phyloP scores from a whole-genome alignment of 73 alveolate genomes.

The Diophrys appendiculata region DNA sequence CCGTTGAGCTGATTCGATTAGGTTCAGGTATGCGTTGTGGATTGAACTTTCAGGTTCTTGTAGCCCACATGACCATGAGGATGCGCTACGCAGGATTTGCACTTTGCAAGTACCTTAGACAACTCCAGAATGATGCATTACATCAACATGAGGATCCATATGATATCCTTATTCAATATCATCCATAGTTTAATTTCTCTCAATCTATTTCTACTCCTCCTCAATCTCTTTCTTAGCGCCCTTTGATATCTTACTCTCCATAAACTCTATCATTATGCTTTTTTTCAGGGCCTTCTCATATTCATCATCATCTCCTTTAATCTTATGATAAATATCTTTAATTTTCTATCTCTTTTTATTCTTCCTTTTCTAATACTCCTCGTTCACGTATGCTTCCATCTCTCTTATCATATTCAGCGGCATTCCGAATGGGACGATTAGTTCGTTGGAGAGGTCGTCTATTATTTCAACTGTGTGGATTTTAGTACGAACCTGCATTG shows the following conservation, averaged over 20 bases:
- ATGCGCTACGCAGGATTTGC: constrained; percentile 76
- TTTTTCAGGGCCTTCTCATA: background rate
- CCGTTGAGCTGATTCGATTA: constrained; percentile 78
- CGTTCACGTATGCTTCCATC: background rate
- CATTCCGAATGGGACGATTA: background rate
- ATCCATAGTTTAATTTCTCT: background rate
- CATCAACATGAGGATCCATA: no score
- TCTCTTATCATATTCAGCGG: background rate
- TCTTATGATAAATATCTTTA: background rate
- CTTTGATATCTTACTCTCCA: background rate
- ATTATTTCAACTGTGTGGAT: no score
- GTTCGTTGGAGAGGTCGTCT: no score
- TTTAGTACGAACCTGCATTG: no score
- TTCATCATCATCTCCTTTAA: background rate
- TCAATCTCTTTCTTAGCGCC: background rate
- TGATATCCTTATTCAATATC: background rate
- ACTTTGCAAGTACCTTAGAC: constrained; percentile 26
- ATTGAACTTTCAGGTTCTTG: constrained; percentile 84
- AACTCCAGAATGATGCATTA: no score
- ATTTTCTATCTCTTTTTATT: background rate
- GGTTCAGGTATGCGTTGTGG: constrained; percentile 80
- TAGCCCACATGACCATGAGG: constrained; percentile 92
- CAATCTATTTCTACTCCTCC: background rate
- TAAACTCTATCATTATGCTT: background rate
- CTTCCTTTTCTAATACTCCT: background rate